Base-by-base conservation (phyloP, 768 basidiomycete genomes). In the Rhizopogon roseolus region DNA sequence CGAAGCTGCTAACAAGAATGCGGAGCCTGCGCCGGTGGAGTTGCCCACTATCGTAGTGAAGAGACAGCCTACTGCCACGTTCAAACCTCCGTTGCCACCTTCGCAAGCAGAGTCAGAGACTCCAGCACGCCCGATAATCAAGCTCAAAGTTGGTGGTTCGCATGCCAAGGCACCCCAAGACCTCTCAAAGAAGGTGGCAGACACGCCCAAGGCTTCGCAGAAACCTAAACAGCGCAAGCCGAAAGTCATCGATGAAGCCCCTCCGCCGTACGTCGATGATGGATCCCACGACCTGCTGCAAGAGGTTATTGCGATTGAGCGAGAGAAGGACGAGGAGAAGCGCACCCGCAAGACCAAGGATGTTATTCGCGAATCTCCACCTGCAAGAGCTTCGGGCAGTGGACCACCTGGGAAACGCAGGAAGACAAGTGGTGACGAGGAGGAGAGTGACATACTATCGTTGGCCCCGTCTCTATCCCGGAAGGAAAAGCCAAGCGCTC, bases 241-340 rank as follows among this genome's bases (percentile, higher is more conserved):
- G 11, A 81, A 78, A 61, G 68, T 69, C 34, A 62, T 69, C 11
- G 77, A 72, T 37, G 60, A 77, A 16, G 81, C 82, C 2, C 80
- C 86, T 1, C 82, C 84, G 2, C 79, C 85, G 3, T 86, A 86
- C 62, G 78, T 85, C 41, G 88, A 90, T 59, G 88, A 90, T 67
- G 88, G 86, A n/a, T 87, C 85, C 28, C 83, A 88, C 59, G 89
- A 92, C 61, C 75, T 92, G 39, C 71, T 90, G 2, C 86, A 90
- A 64, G 89, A 91, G 65, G 88, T 92, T 17, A 78, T 90, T 51
- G 89, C 89, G 7, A 86, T 90, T 39, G 89, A 91, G 64, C 75
- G 80, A 51, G 81, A 85, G 67, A 80, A 84, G 66, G 74, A 76
- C 50, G 80, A 84, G 61, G 76, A 77, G 55, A 74, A 72, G 39